Base-by-base conservation (phyloP, 768 basidiomycete genomes). In the Saitozyma sp. region DNA sequence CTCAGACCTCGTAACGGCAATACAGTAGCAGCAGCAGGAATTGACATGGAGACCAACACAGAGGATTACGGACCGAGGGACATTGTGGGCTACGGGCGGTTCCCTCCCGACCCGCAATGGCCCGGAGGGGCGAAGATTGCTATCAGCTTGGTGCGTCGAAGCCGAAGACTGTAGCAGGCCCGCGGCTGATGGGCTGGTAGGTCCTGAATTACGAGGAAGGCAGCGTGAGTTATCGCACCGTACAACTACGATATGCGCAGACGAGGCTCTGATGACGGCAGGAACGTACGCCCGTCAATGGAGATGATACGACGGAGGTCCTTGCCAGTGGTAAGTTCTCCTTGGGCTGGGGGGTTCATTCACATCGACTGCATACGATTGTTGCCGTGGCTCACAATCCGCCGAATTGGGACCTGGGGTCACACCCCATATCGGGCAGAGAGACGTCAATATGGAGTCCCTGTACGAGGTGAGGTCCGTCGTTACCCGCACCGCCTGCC, bases 51-150 rank as follows among this genome's bases (percentile, higher is more conserved):
- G 29, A 29, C 29, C 29, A 29, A 29, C 29, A 29, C 29, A 29
- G 56, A 58, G 46, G 62, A 61, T 4, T 65, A 73, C 40, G 69
- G 69, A 46, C 61, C 65, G n/a, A 45, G 69, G 50, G 64, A 71
- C 46, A 13, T 71, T 9, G 55, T 71, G 6, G 69, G 69, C 3
- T 71, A 71, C 39, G 69, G 69, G 8, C 53, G 61, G 2, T 62
- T 45, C 41, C 58, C 69, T n/a, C 69, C 69, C 11, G 41, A 70
- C 59, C 56, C 71, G 1, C 11, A 64, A 59, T 77, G 75, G 75
- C 75, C 75, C 1, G 42, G 51, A 29, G 61, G 59, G 4, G 73
- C 73, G 9, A 73, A 73, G 58, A 73, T 77, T 8, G 75, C 75
- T 0, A 70, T 77, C 48, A 56, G 59, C 14, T 43, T 77, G 9